phyloP scores from a whole-genome alignment of 805 yeast genomes.

The Nakazawaea sp. region DNA sequence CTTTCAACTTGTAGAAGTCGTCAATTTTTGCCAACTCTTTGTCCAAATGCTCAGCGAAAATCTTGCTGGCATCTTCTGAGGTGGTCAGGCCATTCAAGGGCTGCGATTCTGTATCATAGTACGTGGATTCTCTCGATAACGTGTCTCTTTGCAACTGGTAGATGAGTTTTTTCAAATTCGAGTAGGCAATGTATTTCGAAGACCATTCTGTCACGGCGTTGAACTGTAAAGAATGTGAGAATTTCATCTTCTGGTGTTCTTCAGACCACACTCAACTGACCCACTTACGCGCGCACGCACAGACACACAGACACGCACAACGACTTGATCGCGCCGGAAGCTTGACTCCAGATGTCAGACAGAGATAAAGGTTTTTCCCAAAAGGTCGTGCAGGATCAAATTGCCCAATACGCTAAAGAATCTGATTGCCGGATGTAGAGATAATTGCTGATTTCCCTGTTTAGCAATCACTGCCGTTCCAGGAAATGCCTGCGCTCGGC shows the following conservation, averaged over 20 bases:
- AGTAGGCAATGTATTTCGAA: conserved; percentile 83
- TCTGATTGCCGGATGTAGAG: too few relatives aligned
- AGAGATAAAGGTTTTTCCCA: too few relatives aligned
- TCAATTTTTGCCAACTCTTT: conserved; percentile 73
- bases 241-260: conserved; percentile 68
- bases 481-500: too few relatives aligned
- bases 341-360: too few relatives aligned
- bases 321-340: too few relatives aligned
- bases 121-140: conserved; percentile 19
- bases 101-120: conserved; percentile 18
- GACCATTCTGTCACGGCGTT: conserved; percentile 99
- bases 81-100: conserved; percentile 19
- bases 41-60: conserved; percentile 70
- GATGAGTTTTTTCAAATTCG: conserved; percentile 77
- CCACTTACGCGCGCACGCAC: too few relatives aligned
- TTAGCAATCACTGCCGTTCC: too few relatives aligned
- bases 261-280: too few relatives aligned
- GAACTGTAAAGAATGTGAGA: conserved; percentile 90
- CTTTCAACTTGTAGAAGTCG: conserved; percentile 63
- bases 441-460: too few relatives aligned
- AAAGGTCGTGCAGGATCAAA: too few relatives aligned
- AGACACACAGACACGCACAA: too few relatives aligned
- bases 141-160: conserved; percentile 73
- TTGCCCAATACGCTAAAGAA: too few relatives aligned
- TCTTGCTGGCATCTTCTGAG: conserved; percentile 38